phyloP scores from a whole-genome alignment of 2,329 filamentous ascomycete species.

The Ilyonectria mors-panacis region DNA sequence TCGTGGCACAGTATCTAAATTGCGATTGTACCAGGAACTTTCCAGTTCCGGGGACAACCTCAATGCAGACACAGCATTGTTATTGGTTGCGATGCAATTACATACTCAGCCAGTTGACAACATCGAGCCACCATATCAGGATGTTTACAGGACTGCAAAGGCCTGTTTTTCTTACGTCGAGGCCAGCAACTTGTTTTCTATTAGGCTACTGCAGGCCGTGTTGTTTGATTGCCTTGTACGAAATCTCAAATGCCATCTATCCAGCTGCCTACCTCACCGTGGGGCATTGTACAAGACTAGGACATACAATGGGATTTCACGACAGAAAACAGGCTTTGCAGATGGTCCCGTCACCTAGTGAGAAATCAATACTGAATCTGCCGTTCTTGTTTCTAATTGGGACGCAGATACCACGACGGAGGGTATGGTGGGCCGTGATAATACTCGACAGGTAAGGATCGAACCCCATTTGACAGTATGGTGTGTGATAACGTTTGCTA shows the following conservation, averaged over 20 bases:
- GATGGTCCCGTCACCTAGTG: constrained; percentile 7
- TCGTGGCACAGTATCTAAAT: constrained; percentile 7
- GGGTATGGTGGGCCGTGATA: constrained; percentile 21
- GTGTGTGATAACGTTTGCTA: background rate
- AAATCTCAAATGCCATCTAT: constrained; percentile 15
- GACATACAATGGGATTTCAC: constrained; percentile 17
- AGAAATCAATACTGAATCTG: background rate
- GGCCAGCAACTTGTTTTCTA: background rate
- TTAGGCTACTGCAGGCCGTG: constrained; percentile 13
- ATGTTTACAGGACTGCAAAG: constrained; percentile 2
- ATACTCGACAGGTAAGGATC: constrained; percentile 6
- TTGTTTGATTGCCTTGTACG: constrained; percentile 13
- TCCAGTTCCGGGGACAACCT: background rate
- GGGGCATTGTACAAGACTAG: constrained; percentile 21
- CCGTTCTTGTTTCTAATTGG: background rate
- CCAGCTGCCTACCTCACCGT: constrained; percentile 21
- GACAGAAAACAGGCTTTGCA: constrained; percentile 11
- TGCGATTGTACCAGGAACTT: constrained; percentile 15
- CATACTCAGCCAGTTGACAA: constrained; percentile 39
- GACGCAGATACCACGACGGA: background rate
- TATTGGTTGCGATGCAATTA: constrained; percentile 64
- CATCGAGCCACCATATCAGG: background rate
- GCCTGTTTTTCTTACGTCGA: constrained; percentile 4
- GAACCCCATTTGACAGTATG: background rate
- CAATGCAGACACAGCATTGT: background rate